Conservation (phyloP, 2,329 filamentous ascomycete genomes). For the Claviceps arundinis region DNA sequence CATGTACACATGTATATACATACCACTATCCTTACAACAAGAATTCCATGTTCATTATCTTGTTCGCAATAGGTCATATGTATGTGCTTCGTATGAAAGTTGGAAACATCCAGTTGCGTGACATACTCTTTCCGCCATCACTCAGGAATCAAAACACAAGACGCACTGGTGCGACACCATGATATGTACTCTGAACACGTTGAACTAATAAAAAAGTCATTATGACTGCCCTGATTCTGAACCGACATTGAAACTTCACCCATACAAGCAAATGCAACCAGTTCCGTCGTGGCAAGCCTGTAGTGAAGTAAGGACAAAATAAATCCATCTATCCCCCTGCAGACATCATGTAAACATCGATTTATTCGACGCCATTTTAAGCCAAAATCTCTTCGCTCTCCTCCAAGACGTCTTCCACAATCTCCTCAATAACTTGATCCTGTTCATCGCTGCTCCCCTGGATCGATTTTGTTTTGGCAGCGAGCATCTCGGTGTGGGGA, state of each 20-base stretch:
- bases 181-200: not conserved
- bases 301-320: conserved; percentile 7
- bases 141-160: too few species aligned
- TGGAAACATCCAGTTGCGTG: too few species aligned
- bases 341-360: not conserved
- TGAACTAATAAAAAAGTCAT: conserved; percentile 1
- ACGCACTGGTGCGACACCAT: not conserved
- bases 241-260: conserved; percentile 14
- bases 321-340: not conserved
- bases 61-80: too few species aligned
- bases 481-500: conserved; percentile 47
- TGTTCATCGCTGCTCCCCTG: conserved; percentile 46
- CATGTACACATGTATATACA: too few species aligned
- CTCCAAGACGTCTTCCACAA: conserved; percentile 69
- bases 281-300: conserved; percentile 16
- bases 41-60: too few species aligned
- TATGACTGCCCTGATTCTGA: conserved; percentile 2
- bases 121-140: too few species aligned
- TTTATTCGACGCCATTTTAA: conserved; percentile 12
- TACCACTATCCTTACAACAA: too few species aligned
- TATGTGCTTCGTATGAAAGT: too few species aligned
- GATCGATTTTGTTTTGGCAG: conserved; percentile 38
- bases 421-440: conserved; percentile 76
- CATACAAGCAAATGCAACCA: conserved; percentile 19
- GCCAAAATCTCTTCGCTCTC: conserved; percentile 68